Evolutionary conservation across 2,329 filamentous ascomycete species (phyloP), one percentile per base, ranked within the genome.

Genomic region (Bipolaris oryzae): DNA sequence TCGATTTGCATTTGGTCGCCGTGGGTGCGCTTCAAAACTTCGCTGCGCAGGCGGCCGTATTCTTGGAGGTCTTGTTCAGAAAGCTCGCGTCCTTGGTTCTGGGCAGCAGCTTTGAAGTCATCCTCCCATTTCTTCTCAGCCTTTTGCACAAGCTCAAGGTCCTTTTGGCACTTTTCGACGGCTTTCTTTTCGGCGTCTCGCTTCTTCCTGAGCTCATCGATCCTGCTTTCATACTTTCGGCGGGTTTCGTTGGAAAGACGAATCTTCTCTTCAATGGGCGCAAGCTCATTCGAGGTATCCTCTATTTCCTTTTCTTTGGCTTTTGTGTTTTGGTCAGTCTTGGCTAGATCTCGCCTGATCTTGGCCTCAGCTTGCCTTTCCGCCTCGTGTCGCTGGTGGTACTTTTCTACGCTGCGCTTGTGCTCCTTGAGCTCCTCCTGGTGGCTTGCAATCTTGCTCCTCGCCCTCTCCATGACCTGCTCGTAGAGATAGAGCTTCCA

Each of bases 401-500:
- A 96, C 53, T 90, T 87, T 69, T 96, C 90, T 18, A 97, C 89
- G 34, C 91, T 92, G 45, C 95, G 90, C 50, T 90, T 88, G 73
- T 92, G 90, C 75, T 98, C 94, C 74, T 96, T 96, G 18, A 99
- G 82, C 67, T 98, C 93, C 71, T 96, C 92, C 70, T 98, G 93
- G 68, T 97, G 92, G 67, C 91, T 92, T 69, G 94, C 89, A 55
- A 99, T 99, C 69, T 95, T 89, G 42, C 87, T 87, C 65, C 89
- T 93, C 21, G 95, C 96, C 67, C 94, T 90, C 67, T 97, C 91
- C 81, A 99, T 97, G 28, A 92, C 86, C 55, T 89, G 89, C 76
- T 99, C 94, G 74, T 96, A 96, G 72, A 96, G 92, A 75, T 92
- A 98, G 1, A 99, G 83, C 78, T 97, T 98, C 94, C 94, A 99